phyloP scores from a whole-genome alignment of 148 eudicot species.

The Salicornia ramosissima region DNA sequence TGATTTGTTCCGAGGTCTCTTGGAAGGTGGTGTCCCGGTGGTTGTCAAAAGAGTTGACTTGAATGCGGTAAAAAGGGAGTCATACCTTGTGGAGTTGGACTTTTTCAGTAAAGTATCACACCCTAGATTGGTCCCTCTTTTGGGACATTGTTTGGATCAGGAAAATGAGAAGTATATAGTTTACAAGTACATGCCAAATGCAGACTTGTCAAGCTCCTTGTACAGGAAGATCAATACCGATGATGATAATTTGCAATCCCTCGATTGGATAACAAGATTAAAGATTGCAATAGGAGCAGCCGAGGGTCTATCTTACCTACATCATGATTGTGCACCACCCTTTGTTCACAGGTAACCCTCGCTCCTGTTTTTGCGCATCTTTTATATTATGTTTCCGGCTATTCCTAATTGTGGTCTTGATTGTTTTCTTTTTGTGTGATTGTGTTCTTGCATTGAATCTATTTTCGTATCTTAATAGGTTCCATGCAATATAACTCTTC shows the following conservation, averaged over 20 bases:
- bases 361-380: slow-evolving; percentile 1
- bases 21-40: slow-evolving; percentile 67
- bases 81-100: slow-evolving; percentile 68
- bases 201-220: slow-evolving; percentile 82
- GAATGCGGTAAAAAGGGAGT: slow-evolving; percentile 50
- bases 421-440: slow-evolving; percentile 2
- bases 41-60: slow-evolving; percentile 69
- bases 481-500: too few relatives aligned
- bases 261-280: slow-evolving; percentile 97
- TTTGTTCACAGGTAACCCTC: slow-evolving; percentile 81
- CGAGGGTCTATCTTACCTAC: slow-evolving; percentile 78
- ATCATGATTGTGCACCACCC: slow-evolving; percentile 87
- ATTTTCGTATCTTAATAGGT: background rate
- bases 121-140: slow-evolving; percentile 72
- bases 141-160: slow-evolving; percentile 84
- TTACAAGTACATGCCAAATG: slow-evolving; percentile 82
- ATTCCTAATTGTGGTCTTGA: background rate
- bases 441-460: background rate
- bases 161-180: slow-evolving; percentile 82
- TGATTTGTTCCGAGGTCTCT: slow-evolving; percentile 60
- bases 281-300: slow-evolving; percentile 96
- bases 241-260: slow-evolving; percentile 67
- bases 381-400: background rate
- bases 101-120: slow-evolving; percentile 77
- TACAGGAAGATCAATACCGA: slow-evolving; percentile 48